Evolutionary conservation across 192 early-diverging fungal genomes (phyloP), one percentile per base, ranked within the genome.

Genomic region (Ambispora gerdemannii): DNA sequence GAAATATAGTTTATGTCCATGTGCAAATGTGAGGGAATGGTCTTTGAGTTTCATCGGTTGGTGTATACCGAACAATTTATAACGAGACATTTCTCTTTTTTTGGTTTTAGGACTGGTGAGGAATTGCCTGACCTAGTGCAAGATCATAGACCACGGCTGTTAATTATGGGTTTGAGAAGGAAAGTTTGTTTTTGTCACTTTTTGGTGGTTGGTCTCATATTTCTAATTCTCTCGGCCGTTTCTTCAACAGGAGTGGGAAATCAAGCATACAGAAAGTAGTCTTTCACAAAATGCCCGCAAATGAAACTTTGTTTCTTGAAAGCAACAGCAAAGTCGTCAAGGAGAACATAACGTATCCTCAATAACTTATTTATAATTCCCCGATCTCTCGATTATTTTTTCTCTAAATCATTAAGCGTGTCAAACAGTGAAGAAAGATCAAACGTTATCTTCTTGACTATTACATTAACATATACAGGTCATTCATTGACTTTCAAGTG

Each of bases 261-360:
- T 90, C 89, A 13, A 89, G 86, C 73, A 95, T 95, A 69, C 86
- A 91, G 65, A 80, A 83, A 32, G 92, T 93, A 6, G 92, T 95
- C 0, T 95, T 95, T 78, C 86, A 90, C 55, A 93, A 94, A 63
- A 91, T 94, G 87, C 83, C 89, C 17, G 89, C 93, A 2, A 91
- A 90, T 64, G 93, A 95, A 64, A 94, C 92, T 0, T 77, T 95
- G 24, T 94, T 88, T 73, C 77, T 92, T n/a, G 90, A 90, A 78
- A 87, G 82, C 66, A 95, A 91, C 1, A 86, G 80, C 52, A 90
- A 86, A 67, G 82, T 92, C 63, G 77, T 80, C 43, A 91, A 89
- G 72, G 86, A 89, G 58, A 77, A 89, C 56, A 84, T 91, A 19
- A 80, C 89, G 86, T 86, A 82, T 50, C 76, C 51, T 6, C 70